Base-by-base conservation (phyloP, 2,329 filamentous ascomycete genomes). In the Sphaerulina populicola region DNA sequence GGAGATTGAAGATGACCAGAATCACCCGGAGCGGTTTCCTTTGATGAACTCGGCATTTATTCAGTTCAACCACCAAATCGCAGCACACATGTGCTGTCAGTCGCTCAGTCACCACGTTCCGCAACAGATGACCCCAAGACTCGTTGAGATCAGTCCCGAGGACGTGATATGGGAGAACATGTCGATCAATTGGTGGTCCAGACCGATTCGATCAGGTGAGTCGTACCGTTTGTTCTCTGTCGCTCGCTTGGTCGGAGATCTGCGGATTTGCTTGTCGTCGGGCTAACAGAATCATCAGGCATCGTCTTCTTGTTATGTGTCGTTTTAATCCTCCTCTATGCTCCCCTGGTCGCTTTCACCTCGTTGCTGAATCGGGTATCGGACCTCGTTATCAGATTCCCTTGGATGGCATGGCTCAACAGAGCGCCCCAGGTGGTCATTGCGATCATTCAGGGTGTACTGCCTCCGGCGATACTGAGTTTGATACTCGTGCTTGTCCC, bases 91-190 rank as follows among this genome's bases (percentile, higher is more conserved):
- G 93, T 93, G 91, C 52, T 96, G 89, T 66, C 93, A 98, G 67
- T 83, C 88, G 43, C 77, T 94, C 41, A 89, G 86, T 36, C 89
- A 97, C 66, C 93, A 98, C 62, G 69, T 95, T 1, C 93, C 93
- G 1, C 87, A 87, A 61, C 86, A 94, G 41, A 98, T 98, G 93
- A 79, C 88, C 1, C 93, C 93, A 0, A 81, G 93, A 27, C 79
- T 87, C 37, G 86, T 95, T n/a, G 93, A 98, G 66, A 89, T 98
- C 42, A 88, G 89, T 6, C 93, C 93, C 0, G 83, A 84, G 39
- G 90, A 97, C 65, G 88, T 98, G 7, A 78, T 94, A 37, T 98
- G 93, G 93, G 88, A 94, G 58, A 98, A 98, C 65, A 91, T 98
- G 83, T 90, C 88, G 0, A 85, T 96, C 61, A 82, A 79, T 49